phyloP scores from a whole-genome alignment of 306 rosid species.

The Rosa persica region DNA sequence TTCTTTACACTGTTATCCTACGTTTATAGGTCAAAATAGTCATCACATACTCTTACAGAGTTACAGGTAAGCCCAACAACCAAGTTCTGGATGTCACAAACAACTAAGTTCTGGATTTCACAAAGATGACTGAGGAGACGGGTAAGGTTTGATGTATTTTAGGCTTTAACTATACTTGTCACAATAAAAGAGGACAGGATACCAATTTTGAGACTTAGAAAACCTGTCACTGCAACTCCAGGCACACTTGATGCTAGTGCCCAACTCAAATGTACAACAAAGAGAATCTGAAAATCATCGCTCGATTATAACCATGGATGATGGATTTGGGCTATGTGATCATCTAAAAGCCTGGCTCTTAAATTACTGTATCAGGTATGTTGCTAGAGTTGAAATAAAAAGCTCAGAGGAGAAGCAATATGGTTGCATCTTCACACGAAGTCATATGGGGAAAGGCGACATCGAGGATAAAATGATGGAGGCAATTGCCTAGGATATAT shows the following conservation, averaged over 20 bases:
- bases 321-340: not conserved
- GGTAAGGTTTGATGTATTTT: not conserved
- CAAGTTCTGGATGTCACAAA: constrained; percentile 1
- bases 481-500: not conserved
- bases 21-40: not conserved
- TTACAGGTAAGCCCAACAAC: not conserved
- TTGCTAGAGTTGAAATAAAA: not conserved
- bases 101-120: not conserved
- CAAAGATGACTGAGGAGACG: not conserved
- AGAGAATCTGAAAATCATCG: not conserved
- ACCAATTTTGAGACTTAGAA: not conserved
- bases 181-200: not conserved
- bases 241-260: not conserved
- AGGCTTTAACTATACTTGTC: not conserved
- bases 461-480: not conserved
- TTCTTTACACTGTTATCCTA: not conserved
- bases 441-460: not conserved
- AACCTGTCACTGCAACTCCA: not conserved
- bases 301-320: not conserved
- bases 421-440: not conserved
- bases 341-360: not conserved
- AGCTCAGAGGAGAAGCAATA: not conserved
- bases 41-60: not conserved
- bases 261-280: not conserved
- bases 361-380: not conserved